Conservation (phyloP, 148 eudicot genomes). For the Salicornia ramosissima region DNA sequence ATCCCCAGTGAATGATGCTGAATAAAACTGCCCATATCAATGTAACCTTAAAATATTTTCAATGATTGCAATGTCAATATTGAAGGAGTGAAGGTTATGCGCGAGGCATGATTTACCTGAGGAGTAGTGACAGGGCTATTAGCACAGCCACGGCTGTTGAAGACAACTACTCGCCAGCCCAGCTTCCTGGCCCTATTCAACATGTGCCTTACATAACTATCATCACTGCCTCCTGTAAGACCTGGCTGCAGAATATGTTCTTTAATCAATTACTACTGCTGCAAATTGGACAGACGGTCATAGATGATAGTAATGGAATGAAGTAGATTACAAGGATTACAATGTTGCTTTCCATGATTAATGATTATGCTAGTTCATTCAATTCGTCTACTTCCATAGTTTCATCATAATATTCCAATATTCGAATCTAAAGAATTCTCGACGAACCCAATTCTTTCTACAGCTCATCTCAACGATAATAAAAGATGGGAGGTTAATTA, state of each 20-base stretch:
- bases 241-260: constrained; percentile 64
- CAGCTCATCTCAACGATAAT: no score
- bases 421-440: no score
- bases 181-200: constrained; percentile 56
- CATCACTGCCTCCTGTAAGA: constrained; percentile 90
- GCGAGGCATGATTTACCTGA: constrained; percentile 42
- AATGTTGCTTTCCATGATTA: no score
- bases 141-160: constrained; percentile 93
- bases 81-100: not conserved
- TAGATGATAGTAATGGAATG: no score
- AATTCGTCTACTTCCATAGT: no score
- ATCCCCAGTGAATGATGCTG: constrained; percentile 85
- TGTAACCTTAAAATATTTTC: not conserved
- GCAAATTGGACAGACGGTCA: no score
- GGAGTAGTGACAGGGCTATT: constrained; percentile 80
- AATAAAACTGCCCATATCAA: constrained; percentile 69
- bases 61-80: not conserved
- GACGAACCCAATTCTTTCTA: no score
- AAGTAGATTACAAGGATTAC: no score
- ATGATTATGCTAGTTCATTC: no score
- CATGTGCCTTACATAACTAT: constrained; percentile 88
- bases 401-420: no score
- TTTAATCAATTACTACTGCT: not conserved
- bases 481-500: no score
- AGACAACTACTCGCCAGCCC: constrained; percentile 82